Base-by-base conservation (phyloP, 768 basidiomycete genomes). In the Boletus speciosus region DNA sequence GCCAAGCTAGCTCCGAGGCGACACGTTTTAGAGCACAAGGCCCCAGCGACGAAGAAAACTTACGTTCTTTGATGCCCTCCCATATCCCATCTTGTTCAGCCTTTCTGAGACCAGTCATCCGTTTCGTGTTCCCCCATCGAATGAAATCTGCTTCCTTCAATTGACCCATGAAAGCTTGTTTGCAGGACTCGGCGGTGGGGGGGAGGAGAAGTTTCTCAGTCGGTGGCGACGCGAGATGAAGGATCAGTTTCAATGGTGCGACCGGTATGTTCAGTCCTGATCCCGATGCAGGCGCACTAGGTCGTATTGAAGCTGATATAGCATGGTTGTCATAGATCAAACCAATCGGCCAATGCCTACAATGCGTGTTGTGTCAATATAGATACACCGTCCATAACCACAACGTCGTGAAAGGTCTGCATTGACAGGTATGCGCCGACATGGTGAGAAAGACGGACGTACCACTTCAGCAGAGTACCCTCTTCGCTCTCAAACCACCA, bases 401-500 rank as follows among this genome's bases (percentile, higher is more conserved):
- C 31, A 3, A 21, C 29, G 14, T 6, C 16, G 21, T 15, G 10
- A 31, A 36, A 6, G 31, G 19, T 5, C 27, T 8, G 36, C 16
- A 6, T 38, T 31, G 50, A 51, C n/a, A 31, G 46, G 27, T 25
- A 42, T 48, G 51, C 15, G 42, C 51, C 32, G 35, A 32, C 41
- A 27, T 15, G 52, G 49, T 37, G 32, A 34, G 47, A 39, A 35
- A 48, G 23, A 47, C 1, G 11, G 31, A 77, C 83, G 57, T 53
- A 96, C 96, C 96, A 98, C 74, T 93, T 92, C 62, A 95, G 78
- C 46, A 90, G 66, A 6, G 79, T 81, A 31, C 91, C 90, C 60
- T 85, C 88, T 49, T 90, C 88, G 57, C 85, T 88, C 72, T 97
- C 93, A 69, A 99, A 97, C 97, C 96, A 98, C 90, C 96, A 93